Percentiles rank a stretch among this genome's conserved stretches.
Evolutionary conservation across 1,284 basidiomycete species (phyloP).

Genomic region (Agroathelia rolfsii): DNA sequence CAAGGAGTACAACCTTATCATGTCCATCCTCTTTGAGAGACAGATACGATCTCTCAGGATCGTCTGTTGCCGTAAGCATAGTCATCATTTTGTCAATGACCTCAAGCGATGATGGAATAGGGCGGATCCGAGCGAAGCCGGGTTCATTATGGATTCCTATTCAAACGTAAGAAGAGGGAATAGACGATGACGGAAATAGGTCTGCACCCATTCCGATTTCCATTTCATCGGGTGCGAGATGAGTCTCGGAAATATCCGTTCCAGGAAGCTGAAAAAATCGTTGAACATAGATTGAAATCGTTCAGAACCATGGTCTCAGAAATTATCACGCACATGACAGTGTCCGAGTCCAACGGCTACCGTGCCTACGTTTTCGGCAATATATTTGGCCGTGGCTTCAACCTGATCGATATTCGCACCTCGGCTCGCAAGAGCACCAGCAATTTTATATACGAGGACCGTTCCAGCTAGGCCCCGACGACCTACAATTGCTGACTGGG

Average conservation of each 20-base stretch:
- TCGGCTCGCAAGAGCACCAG: conserved; percentile 43
- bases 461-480: conserved; percentile 54
- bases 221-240: conserved; percentile 41
- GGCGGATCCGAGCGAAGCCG: conserved; percentile 64
- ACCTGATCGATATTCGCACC: conserved; percentile 36
- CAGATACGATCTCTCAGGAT: conserved; percentile 80
- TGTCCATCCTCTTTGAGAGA: conserved; percentile 43
- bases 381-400: conserved; percentile 1
- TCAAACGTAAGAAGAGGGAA: background rate
- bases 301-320: conserved; percentile 3
- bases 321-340: conserved; percentile 40
- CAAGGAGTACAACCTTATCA: conserved; percentile 31
- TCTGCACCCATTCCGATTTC: conserved; percentile 40
- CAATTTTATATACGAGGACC: conserved; percentile 60
- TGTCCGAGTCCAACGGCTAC: conserved; percentile 45
- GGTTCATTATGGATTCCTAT: conserved; percentile 92
- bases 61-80: conserved; percentile 64
- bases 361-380: conserved; percentile 35
- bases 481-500: conserved; percentile 31
- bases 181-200: background rate
- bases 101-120: conserved; percentile 57
- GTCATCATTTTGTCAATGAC: conserved; percentile 68
- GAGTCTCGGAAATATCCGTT: conserved; percentile 50
- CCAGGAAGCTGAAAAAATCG: conserved; percentile 57
- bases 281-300: conserved; percentile 1